Evolutionary conservation across 768 basidiomycete species (phyloP).

Genomic region (Rhizopogon rudus): DNA sequence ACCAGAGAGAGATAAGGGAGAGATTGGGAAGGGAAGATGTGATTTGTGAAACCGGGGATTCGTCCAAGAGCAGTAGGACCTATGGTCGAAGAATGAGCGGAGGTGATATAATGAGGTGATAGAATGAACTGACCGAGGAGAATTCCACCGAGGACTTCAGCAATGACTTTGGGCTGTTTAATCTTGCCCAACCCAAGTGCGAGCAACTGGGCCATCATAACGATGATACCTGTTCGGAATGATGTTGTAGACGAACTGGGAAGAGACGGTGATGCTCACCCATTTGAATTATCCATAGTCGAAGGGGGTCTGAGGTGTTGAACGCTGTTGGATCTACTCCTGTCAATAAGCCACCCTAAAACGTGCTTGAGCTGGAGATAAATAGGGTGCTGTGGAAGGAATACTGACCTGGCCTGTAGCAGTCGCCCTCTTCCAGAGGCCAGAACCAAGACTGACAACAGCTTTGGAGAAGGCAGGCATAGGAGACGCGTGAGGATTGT

Average conservation of each 20-base stretch:
- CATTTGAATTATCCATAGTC: slow-evolving; percentile 76
- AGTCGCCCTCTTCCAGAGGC: not conserved
- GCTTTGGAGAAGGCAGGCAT: not conserved
- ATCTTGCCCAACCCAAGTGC: slow-evolving; percentile 67
- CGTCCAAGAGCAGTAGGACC: slow-evolving; percentile 62
- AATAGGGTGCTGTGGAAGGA: not conserved
- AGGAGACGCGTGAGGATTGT: not conserved
- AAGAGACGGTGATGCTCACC: slow-evolving; percentile 38
- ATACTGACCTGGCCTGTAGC: not conserved
- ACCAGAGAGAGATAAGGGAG: slow-evolving; percentile 77
- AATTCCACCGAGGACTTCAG: slow-evolving; percentile 86
- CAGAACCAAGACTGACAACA: not conserved
- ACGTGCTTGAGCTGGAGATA: not conserved
- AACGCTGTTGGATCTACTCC: slow-evolving; percentile 70
- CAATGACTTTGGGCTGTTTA: slow-evolving; percentile 81
- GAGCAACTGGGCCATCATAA: slow-evolving; percentile 74
- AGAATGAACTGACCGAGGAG: slow-evolving; percentile 51
- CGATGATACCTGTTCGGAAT: slow-evolving; percentile 61
- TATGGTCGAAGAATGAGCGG: not conserved
- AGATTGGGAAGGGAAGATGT: slow-evolving; percentile 75
- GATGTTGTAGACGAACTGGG: slow-evolving; percentile 1
- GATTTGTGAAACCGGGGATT: slow-evolving; percentile 83
- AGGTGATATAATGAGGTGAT: slow-evolving; percentile 34
- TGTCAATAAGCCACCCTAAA: slow-evolving; percentile 67
- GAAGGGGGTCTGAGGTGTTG: slow-evolving; percentile 63